phyloP scores from a whole-genome alignment of 306 rosid species.

The Cicer judaicum region DNA sequence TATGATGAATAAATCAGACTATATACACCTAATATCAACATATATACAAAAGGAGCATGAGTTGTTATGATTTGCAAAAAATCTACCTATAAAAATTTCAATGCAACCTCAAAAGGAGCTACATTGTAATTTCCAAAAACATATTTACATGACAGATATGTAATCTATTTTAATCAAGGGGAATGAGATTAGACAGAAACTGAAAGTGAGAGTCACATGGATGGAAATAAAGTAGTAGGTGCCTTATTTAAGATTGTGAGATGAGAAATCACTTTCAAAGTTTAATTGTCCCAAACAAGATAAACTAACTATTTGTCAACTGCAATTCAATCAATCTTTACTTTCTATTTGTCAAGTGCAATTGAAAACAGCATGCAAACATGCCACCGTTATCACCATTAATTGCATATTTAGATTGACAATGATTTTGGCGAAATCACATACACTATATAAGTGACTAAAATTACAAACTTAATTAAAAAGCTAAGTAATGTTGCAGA shows the following conservation, averaged over 20 bases:
- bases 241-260: conserved; percentile 39
- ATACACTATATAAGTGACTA: neutral
- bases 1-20: neutral
- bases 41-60: neutral
- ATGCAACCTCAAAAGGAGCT: conserved; percentile 15
- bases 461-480: conserved; percentile 38
- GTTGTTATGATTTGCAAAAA: neutral
- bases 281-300: conserved; percentile 37
- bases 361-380: neutral
- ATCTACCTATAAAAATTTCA: neutral
- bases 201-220: conserved; percentile 35
- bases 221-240: conserved; percentile 46
- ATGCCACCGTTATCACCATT: conserved; percentile 19
- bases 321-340: conserved; percentile 13
- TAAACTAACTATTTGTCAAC: neutral
- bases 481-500: conserved; percentile 54
- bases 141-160: neutral
- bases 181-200: conserved; percentile 11
- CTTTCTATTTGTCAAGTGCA: conserved; percentile 17
- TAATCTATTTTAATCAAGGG: neutral
- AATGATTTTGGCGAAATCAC: too few species aligned
- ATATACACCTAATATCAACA: conserved; percentile 3
- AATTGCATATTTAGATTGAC: too few species aligned
- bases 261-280: conserved; percentile 55
- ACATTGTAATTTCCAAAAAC: conserved; percentile 3